Evolutionary conservation across 2,329 filamentous ascomycete genomes (phyloP).

Genomic region (Apiospora rasikravindrae): DNA sequence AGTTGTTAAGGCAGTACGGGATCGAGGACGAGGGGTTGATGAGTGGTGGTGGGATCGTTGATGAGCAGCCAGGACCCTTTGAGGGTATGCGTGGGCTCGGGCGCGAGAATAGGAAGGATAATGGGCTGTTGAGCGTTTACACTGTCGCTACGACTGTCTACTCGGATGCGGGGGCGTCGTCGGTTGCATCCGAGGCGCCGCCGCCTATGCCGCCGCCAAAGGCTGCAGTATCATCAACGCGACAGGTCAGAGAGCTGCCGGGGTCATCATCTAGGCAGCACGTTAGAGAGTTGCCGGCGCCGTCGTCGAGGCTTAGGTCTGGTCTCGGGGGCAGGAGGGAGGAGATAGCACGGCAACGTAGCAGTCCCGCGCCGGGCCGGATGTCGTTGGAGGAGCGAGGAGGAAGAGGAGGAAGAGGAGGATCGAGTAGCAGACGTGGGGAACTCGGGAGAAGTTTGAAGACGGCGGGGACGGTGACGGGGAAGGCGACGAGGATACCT

Average conservation of each 20-base stretch:
- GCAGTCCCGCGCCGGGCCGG: background rate
- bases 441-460: background rate
- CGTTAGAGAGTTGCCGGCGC: background rate
- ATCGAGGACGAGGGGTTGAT: conserved; percentile 20
- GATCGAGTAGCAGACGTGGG: no score
- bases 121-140: background rate
- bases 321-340: background rate
- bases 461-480: background rate
- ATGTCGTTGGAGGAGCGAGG: background rate
- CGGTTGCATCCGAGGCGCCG: background rate
- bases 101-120: background rate
- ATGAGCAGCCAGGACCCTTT: background rate
- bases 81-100: conserved; percentile 1
- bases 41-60: background rate
- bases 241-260: no score
- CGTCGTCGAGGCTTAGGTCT: background rate
- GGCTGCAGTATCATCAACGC: background rate
- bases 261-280: background rate
- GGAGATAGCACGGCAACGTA: background rate
- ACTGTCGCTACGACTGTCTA: background rate
- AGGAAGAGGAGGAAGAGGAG: background rate
- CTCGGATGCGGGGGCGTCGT: background rate
- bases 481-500: background rate
- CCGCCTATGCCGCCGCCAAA: background rate
- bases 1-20: conserved; percentile 32